Evolutionary conservation across 208 protist genomes (phyloP).

Genomic region (Acanthamoeba sp.): DNA sequence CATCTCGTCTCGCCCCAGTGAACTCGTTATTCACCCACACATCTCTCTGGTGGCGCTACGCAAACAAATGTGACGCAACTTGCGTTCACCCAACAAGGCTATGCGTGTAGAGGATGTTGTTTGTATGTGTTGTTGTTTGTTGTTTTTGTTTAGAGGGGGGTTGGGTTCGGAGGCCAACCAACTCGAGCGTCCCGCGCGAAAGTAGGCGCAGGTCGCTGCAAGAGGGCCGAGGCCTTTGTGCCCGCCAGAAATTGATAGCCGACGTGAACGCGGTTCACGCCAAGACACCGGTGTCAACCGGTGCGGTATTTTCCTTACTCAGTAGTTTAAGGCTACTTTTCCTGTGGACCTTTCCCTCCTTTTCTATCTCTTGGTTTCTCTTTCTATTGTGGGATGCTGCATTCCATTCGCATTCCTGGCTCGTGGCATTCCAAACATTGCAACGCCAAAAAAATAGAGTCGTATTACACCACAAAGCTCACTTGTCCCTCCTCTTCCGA

Average conservation of each 20-base stretch:
- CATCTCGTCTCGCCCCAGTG: conserved; percentile 36
- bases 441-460: no score
- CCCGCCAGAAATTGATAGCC: conserved; percentile 27
- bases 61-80: no score
- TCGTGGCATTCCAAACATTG: no score
- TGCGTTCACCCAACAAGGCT: background rate
- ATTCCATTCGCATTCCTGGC: no score
- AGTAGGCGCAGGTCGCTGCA: conserved; percentile 33
- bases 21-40: no score
- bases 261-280: conserved; percentile 37
- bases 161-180: conserved; percentile 25
- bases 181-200: conserved; percentile 47
- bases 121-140: background rate
- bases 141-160: background rate
- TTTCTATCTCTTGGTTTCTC: background rate
- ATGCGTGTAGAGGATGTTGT: no score
- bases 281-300: background rate
- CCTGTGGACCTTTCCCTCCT: conserved; percentile 13
- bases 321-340: conserved; percentile 15
- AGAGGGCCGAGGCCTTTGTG: conserved; percentile 21
- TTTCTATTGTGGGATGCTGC: background rate
- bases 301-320: conserved; percentile 27
- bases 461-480: no score
- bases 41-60: no score
- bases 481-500: no score